Conservation (phyloP, 176 grass and related monocot species). For the Triticum urartu region DNA sequence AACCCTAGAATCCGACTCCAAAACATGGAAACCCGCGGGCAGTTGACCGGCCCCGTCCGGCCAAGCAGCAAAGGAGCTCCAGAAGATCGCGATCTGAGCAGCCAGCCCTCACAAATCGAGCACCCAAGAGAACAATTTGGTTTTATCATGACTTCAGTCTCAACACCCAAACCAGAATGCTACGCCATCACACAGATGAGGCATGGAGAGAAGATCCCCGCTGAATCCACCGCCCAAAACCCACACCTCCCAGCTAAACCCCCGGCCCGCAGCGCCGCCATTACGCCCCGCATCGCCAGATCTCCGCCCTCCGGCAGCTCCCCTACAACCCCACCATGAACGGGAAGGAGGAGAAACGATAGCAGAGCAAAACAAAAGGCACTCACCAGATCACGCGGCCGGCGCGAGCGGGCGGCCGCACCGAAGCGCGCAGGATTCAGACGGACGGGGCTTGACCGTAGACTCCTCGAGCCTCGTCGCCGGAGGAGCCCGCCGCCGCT, state of each 20-base stretch:
- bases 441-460: background rate
- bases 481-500: background rate
- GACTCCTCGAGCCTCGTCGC: background rate
- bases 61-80: background rate
- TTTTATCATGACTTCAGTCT: background rate
- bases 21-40: background rate
- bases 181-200: background rate
- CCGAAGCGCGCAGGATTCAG: background rate
- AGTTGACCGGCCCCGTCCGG: constrained; percentile 39
- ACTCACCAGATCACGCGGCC: constrained; percentile 51
- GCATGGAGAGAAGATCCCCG: constrained; percentile 24
- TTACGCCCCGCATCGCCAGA: constrained; percentile 3
- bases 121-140: background rate
- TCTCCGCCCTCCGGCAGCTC: constrained; percentile 13
- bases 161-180: background rate
- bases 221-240: background rate
- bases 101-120: background rate
- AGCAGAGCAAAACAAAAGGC: background rate
- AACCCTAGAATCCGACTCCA: background rate
- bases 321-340: background rate
- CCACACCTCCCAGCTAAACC: background rate
- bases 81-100: constrained; percentile 37
- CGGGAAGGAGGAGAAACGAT: background rate
- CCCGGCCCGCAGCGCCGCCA: background rate
- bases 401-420: background rate